These are phyloP conservation scores for Vaccinium myrtillus DNA, from an alignment of 148 eudicot species.

Conservation along the genomic window DNA sequence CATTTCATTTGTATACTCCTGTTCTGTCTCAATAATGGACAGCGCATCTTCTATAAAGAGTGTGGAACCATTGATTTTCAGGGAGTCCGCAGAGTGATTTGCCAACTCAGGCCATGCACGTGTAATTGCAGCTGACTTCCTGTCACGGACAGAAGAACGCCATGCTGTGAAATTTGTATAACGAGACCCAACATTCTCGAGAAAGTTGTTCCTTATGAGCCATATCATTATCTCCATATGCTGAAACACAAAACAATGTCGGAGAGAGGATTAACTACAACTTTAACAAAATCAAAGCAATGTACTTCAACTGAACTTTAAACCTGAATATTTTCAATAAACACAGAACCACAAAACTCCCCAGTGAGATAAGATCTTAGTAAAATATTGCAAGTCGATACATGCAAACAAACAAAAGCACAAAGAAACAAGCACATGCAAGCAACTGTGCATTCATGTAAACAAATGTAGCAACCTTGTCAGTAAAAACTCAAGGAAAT, in stretches of 20 bases:
- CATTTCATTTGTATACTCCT: conserved; percentile 38
- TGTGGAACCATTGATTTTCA: conserved; percentile 35
- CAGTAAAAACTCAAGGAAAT: conserved; percentile 2
- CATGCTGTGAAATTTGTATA: conserved; percentile 50
- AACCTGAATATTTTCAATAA: neutral
- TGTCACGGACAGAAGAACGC: conserved; percentile 60
- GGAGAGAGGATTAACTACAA: conserved; percentile 10
- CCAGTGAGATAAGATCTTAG: neutral
- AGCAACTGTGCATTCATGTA: neutral
- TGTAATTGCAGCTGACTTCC: conserved; percentile 68
- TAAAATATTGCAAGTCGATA: neutral
- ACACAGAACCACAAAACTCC: neutral
- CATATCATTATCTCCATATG: conserved; percentile 93
- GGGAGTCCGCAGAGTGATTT: conserved; percentile 38
- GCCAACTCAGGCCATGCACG: conserved; percentile 85
- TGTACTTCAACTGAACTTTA: neutral
- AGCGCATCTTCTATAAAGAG: conserved; percentile 96
- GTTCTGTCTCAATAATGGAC: conserved; percentile 71
- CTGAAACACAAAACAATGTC: conserved; percentile 39
- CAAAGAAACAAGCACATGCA: neutral
- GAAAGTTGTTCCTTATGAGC: conserved; percentile 80
- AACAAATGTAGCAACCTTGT: neutral
- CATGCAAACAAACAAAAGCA: neutral
- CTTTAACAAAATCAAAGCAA: neutral
- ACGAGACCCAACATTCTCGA: conserved; percentile 60